Evolutionary conservation across 306 rosid species (phyloP).

Genomic region (Citrullus amarus): DNA sequence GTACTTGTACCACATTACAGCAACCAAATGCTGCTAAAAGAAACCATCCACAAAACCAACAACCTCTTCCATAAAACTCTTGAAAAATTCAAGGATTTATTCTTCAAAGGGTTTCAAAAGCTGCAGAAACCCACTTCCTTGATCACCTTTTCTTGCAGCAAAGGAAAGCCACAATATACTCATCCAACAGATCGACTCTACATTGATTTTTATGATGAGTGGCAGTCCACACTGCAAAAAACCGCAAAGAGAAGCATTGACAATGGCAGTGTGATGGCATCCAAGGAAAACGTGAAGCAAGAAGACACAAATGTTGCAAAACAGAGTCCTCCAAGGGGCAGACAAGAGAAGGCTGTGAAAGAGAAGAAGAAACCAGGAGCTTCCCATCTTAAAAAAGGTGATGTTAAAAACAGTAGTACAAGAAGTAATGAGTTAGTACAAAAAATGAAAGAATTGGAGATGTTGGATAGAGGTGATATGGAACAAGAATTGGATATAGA

Average conservation of each 20-base stretch:
- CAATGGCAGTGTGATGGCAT: slow-evolving; percentile 1
- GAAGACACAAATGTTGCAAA: slow-evolving; percentile 17
- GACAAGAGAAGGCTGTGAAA: slow-evolving; percentile 19
- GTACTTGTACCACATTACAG: slow-evolving; percentile 12
- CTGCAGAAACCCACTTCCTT: slow-evolving; percentile 53
- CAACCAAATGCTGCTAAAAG: slow-evolving; percentile 52
- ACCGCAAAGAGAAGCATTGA: slow-evolving; percentile 17
- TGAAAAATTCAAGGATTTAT: slow-evolving; percentile 31
- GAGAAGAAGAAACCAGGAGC: slow-evolving; percentile 31
- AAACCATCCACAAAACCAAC: slow-evolving; percentile 42
- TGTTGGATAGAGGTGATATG: slow-evolving; percentile 57
- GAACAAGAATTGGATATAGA: slow-evolving; percentile 81
- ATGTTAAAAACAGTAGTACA: slow-evolving; percentile 19
- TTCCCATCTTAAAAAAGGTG: slow-evolving; percentile 22
- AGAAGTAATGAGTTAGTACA: slow-evolving; percentile 32
- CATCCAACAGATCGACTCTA: slow-evolving; percentile 39
- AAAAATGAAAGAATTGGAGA: slow-evolving; percentile 71
- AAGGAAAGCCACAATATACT: slow-evolving; percentile 20
- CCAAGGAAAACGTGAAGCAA: slow-evolving; percentile 27
- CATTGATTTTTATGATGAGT: slow-evolving; percentile 51
- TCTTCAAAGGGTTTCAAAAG: slow-evolving; percentile 49
- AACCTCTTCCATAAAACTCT: slow-evolving; percentile 34
- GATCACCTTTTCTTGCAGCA: slow-evolving; percentile 33
- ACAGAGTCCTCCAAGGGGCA: slow-evolving; percentile 25
- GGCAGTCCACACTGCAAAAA: slow-evolving; percentile 43